Base-by-base conservation (phyloP, 352 stramenopile species). In the Phytophthora capsici region DNA sequence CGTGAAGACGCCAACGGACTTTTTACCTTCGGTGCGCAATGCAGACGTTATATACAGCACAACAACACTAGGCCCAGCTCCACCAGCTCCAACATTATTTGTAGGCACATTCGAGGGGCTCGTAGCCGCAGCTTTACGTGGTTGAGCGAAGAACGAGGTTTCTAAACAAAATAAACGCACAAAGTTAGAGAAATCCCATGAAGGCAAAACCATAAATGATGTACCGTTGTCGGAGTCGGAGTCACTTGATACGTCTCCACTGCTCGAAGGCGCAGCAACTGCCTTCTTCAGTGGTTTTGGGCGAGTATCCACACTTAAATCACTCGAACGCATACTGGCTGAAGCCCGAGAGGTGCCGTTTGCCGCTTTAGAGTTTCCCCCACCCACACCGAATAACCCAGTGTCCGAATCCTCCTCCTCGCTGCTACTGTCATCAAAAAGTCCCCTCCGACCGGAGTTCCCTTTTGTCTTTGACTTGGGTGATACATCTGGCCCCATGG, bases 351-450 rank as follows among this genome's bases (percentile, higher is more conserved):
- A 61, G 17, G 28, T 26, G 48, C 26, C 22, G 25, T 49, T 68
- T 17, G n/a, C 26, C 3, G 47, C 52, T 26, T 77, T 75, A n/a
- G 45, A 70, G 9, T 80, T 78, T 20, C 43, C 45, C 14, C 22
- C 54, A 28, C 22, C 43, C 2, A 74, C 51, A 34, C 78, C 78
- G 37, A 92, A 90, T 12, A 92, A 48, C 0, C 76, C 84, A 22
- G 50, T 64, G 23, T 88, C 77, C 1, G 69, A 82, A 45, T 83
- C 77, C 3, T 80, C 76, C 6, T 84, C 76, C 19, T 80, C 74
- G 34, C 77, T 87, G 69, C 73, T 87, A 49, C 85, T 95, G 32
- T 92, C 86, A 61, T 95, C 87, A 67, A 95, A 95, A 1, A 95
- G 62, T 5, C 85, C 85, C 45, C 78, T 90, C 2, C 85, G 78